phyloP scores from a whole-genome alignment of 2,329 filamentous ascomycete species.

The Juglanconis oblonga region DNA sequence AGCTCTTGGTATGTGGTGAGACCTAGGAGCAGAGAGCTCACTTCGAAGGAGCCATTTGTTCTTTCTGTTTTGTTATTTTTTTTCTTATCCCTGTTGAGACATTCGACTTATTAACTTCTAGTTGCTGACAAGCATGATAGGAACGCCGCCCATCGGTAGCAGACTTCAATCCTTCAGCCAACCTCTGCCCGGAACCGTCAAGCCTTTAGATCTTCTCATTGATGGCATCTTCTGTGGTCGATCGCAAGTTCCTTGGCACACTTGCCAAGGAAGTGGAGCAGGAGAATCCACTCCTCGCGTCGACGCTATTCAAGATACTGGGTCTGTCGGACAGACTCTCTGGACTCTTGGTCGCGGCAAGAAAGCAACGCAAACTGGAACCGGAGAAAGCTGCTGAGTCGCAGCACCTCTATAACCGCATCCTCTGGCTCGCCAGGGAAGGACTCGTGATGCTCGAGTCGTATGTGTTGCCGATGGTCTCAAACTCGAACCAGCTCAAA shows the following conservation, averaged over 20 bases:
- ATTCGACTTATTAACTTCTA: no score
- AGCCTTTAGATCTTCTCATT: conserved; percentile 17
- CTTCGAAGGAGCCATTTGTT: no score
- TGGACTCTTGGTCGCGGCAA: conserved; percentile 76
- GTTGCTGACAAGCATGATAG: not conserved
- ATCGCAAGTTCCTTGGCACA: conserved; percentile 93
- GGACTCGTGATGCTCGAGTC: conserved; percentile 83
- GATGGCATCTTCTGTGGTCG: conserved; percentile 96
- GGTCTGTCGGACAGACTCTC: conserved; percentile 88
- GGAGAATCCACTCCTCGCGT: conserved; percentile 75
- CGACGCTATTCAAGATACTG: conserved; percentile 84
- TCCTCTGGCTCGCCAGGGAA: conserved; percentile 92
- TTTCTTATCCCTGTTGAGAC: no score
- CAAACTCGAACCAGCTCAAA: conserved; percentile 75
- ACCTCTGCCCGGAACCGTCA: not conserved
- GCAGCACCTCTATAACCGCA: conserved; percentile 79
- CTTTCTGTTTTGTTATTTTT: no score
- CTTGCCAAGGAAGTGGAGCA: conserved; percentile 77
- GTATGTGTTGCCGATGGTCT: conserved; percentile 83
- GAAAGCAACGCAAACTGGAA: conserved; percentile 80
- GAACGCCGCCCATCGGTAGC: not conserved
- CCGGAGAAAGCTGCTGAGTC: conserved; percentile 74
- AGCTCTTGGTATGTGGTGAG: no score
- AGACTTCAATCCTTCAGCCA: not conserved
- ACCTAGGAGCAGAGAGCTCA: no score